Evolutionary conservation across 169 alveolate species (phyloP).

Genomic region (Plasmodium malariae): DNA sequence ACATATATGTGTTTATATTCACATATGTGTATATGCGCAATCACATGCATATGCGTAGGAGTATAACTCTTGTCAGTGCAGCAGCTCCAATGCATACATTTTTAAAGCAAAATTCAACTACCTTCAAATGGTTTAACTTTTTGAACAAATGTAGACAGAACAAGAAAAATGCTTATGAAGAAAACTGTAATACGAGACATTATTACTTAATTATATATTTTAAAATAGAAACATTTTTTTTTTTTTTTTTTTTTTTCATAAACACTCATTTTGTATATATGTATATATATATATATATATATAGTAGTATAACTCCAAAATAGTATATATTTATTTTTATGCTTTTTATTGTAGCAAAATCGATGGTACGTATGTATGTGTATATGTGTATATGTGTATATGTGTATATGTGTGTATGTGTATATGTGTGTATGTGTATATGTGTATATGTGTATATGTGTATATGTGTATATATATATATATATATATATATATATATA

Average conservation of each 20-base stretch:
- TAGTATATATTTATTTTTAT: not conserved
- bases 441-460: not conserved
- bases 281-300: not conserved
- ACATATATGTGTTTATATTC: too few species aligned
- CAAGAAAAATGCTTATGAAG: conserved; percentile 46
- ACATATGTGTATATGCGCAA: not conserved
- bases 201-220: conserved; percentile 11
- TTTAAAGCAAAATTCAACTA: conserved; percentile 1
- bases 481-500: not conserved
- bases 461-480: not conserved
- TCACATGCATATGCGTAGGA: not conserved
- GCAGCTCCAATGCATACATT: not conserved
- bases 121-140: conserved; percentile 29
- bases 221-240: conserved; percentile 47
- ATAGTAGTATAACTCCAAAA: not conserved
- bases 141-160: conserved; percentile 36
- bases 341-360: not conserved
- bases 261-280: not conserved
- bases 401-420: not conserved
- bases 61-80: not conserved
- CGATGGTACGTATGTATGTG: not conserved
- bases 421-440: not conserved
- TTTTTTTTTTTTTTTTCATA: conserved; percentile 5
- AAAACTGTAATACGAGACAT: conserved; percentile 58
- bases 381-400: not conserved